phyloP scores from a whole-genome alignment of 805 yeast genomes.

The Lipomyces spencermartinsiae region DNA sequence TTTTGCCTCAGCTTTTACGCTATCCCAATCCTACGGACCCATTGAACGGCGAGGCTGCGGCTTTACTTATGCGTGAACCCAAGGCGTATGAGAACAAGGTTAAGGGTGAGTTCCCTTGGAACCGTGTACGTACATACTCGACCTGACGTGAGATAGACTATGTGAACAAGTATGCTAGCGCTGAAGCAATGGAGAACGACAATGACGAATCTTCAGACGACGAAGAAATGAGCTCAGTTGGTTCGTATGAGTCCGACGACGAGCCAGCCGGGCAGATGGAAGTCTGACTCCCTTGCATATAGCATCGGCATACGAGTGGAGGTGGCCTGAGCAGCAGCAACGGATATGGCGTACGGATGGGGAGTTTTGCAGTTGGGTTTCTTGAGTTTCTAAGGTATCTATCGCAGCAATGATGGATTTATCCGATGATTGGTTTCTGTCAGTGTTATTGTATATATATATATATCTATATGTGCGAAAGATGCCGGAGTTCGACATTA shows the following conservation, averaged over 20 bases:
- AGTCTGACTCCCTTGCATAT: constrained; percentile 38
- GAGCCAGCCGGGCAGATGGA: constrained; percentile 52
- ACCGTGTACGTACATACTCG: background rate
- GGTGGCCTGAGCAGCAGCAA: background rate
- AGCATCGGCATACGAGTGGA: background rate
- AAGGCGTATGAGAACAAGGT: constrained; percentile 71
- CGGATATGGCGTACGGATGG: constrained; percentile 3
- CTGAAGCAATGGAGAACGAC: constrained; percentile 57
- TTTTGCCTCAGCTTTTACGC: constrained; percentile 86
- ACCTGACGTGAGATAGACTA: constrained; percentile 50
- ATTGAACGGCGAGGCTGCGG: constrained; percentile 86
- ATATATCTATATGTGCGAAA: too few species aligned
- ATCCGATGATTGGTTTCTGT: background rate
- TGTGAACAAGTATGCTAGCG: constrained; percentile 71
- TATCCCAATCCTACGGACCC: constrained; percentile 97
- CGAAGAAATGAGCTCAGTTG: constrained; percentile 52
- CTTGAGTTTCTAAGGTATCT: background rate
- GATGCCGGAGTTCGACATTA: too few species aligned
- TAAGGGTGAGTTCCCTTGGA: constrained; percentile 43
- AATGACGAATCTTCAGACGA: constrained; percentile 49
- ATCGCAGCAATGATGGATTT: background rate
- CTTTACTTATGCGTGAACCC: constrained; percentile 72
- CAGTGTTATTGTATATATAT: background rate
- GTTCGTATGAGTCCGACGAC: constrained; percentile 49
- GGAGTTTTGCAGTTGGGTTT: constrained; percentile 5